phyloP scores from a whole-genome alignment of 1,284 basidiomycete species.

The Cryptococcus floricola region DNA sequence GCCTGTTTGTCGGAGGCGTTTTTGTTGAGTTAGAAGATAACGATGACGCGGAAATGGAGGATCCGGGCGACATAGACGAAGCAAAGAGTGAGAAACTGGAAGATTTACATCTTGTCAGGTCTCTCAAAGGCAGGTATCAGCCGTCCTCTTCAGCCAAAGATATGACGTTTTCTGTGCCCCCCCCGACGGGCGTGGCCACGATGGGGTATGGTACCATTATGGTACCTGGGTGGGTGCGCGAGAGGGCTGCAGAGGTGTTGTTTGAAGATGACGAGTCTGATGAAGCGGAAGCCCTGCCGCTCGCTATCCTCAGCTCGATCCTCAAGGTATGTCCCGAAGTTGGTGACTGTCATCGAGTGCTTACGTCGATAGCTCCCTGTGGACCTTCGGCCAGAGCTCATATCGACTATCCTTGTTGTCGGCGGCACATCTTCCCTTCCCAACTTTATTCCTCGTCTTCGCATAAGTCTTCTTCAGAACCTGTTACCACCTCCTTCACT shows the following conservation, averaged over 20 bases:
- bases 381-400: constrained; percentile 76
- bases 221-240: constrained; percentile 91
- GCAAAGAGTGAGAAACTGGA: constrained; percentile 6
- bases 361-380: constrained; percentile 66
- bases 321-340: constrained; percentile 58
- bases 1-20: constrained; percentile 36
- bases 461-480: constrained; percentile 64
- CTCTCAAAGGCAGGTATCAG: constrained; percentile 16
- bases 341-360: constrained; percentile 4
- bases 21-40: constrained; percentile 5
- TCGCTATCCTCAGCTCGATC: constrained; percentile 70
- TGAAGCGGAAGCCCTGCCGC: constrained; percentile 74
- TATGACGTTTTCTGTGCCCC: constrained; percentile 16
- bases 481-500: constrained; percentile 54
- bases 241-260: constrained; percentile 81
- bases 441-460: constrained; percentile 81
- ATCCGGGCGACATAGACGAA: not conserved
- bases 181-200: not conserved
- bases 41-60: constrained; percentile 2
- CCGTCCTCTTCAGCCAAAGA: constrained; percentile 16
- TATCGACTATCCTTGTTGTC: constrained; percentile 72
- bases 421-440: constrained; percentile 90
- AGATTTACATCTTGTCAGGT: constrained; percentile 10
- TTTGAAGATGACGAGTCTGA: constrained; percentile 88
- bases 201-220: constrained; percentile 61